Evolutionary conservation across 1,139 yeast genomes (phyloP).

Genomic region (Lodderomyces orthopsilosis): DNA sequence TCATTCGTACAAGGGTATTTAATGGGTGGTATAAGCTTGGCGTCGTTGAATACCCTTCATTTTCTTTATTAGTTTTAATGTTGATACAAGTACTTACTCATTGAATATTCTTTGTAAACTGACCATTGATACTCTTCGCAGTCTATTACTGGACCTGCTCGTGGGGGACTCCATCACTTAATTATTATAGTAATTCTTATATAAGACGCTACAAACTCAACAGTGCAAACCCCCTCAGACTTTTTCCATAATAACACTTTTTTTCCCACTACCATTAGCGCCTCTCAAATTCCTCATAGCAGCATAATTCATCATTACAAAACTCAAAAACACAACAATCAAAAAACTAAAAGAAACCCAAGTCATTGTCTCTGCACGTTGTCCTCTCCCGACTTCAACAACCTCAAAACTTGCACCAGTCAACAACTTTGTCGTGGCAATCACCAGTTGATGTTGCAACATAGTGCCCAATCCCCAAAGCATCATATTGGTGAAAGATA

Average conservation of each 20-base stretch:
- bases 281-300: background rate
- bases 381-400: conserved; percentile 45
- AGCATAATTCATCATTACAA: conserved; percentile 12
- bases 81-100: too few species aligned
- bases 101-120: too few species aligned
- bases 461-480: conserved; percentile 71
- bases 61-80: too few species aligned
- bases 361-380: conserved; percentile 55
- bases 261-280: background rate
- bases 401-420: conserved; percentile 52
- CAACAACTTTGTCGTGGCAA: conserved; percentile 43
- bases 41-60: too few species aligned
- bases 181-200: too few species aligned
- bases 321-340: conserved; percentile 20
- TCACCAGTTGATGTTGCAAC: conserved; percentile 62
- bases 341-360: conserved; percentile 61
- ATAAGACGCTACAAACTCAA: too few species aligned
- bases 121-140: too few species aligned
- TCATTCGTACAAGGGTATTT: conserved; percentile 3
- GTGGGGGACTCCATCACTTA: too few species aligned
- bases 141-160: too few species aligned
- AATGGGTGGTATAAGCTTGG: background rate
- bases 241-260: background rate
- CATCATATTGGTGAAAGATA: conserved; percentile 39
- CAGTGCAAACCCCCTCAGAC: too few species aligned